These are phyloP conservation scores for Leccinum huronense DNA, from an alignment of 1,284 basidiomycete species.

Conservation along the genomic window DNA sequence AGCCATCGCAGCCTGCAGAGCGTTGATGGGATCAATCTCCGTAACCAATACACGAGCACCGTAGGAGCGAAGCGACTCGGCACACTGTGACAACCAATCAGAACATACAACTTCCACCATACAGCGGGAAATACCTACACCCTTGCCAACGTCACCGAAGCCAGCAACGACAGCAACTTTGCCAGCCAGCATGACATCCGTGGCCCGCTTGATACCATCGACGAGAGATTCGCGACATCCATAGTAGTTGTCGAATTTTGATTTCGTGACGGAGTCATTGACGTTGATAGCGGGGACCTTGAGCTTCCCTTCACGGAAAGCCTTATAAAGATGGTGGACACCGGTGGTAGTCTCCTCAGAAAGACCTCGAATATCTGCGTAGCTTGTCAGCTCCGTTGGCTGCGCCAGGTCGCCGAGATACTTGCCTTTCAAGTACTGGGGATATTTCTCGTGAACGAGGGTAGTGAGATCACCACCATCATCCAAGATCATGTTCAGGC, in stretches of 20 bases:
- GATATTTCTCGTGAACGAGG: constrained; percentile 95
- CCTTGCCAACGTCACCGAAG: constrained; percentile 99
- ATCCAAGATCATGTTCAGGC: constrained; percentile 99
- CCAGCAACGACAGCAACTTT: constrained; percentile 99
- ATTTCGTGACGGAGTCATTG: constrained; percentile 99
- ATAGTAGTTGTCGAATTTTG: constrained; percentile 97
- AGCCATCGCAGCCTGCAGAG: constrained; percentile 98
- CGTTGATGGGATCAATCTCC: constrained; percentile 99
- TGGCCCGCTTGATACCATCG: constrained; percentile 99
- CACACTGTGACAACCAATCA: constrained; percentile 63
- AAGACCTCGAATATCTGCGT: constrained; percentile 80
- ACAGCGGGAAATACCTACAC: constrained; percentile 47
- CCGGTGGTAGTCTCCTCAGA: constrained; percentile 99
- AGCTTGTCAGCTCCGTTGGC: constrained; percentile 11
- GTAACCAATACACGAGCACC: constrained; percentile 96
- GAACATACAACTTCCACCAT: background rate
- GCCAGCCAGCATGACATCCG: constrained; percentile 99
- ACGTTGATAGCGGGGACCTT: constrained; percentile 99
- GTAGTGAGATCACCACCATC: constrained; percentile 97
- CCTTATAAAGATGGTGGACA: constrained; percentile 99
- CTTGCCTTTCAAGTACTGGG: constrained; percentile 78
- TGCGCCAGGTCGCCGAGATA: constrained; percentile 2
- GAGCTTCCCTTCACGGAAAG: constrained; percentile 92
- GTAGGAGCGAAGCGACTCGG: constrained; percentile 95
- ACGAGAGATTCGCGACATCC: constrained; percentile 99